Evolutionary conservation across 1,284 basidiomycete genomes (phyloP).

Genomic region (Bothia castanella): DNA sequence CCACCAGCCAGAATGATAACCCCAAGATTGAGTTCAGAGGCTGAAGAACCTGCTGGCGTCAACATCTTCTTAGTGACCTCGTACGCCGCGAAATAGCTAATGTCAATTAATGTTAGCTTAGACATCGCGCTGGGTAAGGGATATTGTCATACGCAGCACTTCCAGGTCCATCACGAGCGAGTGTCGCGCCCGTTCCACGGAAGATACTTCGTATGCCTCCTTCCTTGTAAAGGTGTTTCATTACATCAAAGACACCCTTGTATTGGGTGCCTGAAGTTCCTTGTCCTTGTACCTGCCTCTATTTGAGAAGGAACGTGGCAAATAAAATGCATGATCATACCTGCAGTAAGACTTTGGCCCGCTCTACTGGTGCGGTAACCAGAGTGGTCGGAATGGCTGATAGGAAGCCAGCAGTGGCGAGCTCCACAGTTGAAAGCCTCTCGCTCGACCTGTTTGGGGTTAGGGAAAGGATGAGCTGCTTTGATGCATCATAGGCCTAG

Average conservation of each 20-base stretch:
- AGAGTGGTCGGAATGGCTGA: slow-evolving; percentile 92
- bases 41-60: slow-evolving; percentile 71
- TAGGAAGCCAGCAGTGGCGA: slow-evolving; percentile 92
- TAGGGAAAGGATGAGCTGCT: slow-evolving; percentile 75
- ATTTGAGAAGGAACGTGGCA: neutral
- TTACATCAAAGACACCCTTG: slow-evolving; percentile 89
- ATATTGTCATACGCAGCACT: slow-evolving; percentile 76
- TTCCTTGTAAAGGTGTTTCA: slow-evolving; percentile 90
- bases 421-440: slow-evolving; percentile 72
- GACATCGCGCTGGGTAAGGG: neutral
- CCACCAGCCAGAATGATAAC: slow-evolving; percentile 93
- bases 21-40: slow-evolving; percentile 81
- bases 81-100: slow-evolving; percentile 95
- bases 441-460: slow-evolving; percentile 68
- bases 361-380: slow-evolving; percentile 92
- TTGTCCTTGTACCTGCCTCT: slow-evolving; percentile 80
- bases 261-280: slow-evolving; percentile 72
- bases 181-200: slow-evolving; percentile 88
- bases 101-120: slow-evolving; percentile 5
- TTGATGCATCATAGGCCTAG: slow-evolving; percentile 93
- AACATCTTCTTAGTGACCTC: slow-evolving; percentile 89
- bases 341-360: slow-evolving; percentile 95
- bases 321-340: slow-evolving; percentile 37
- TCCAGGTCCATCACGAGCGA: slow-evolving; percentile 94
- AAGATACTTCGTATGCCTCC: slow-evolving; percentile 92